Base-by-base conservation (phyloP, 495 filamentous ascomycete genomes). In the Aspergillus funiculosus region DNA sequence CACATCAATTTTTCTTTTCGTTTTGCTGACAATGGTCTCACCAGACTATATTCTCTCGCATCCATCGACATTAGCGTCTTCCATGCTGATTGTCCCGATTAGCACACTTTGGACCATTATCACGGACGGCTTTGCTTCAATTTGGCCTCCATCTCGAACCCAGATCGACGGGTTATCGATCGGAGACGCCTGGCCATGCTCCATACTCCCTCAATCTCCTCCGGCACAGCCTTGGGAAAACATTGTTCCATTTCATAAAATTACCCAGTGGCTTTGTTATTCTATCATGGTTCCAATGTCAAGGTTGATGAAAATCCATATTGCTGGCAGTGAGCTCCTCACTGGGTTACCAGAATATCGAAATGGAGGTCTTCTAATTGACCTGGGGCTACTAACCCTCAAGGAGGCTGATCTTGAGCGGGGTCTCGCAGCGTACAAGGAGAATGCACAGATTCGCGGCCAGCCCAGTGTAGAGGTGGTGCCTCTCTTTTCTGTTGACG, bases 171-270 rank as follows among this genome's bases (percentile, higher is more conserved):
- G 88, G 4, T 74, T 90, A 22, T 81, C 89, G 0, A 82, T 98
- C 38, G 92, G 92, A 31, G 92, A 98, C 59, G 92, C 94, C 20
- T 98, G 92, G 92, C 84, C 81, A 0, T 95, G 89, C 62, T 83
- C 82, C 25, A 77, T 80, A 35, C 82, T 97, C 75, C 89, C 90
- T 1, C 66, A 64, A 17, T 81, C 79, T 2, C 80, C 86, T 13
- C 84, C 84, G 14, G 77, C 82, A 8, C 76, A 82, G 22, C 75
- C 82, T 0, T 97, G 92, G 94, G 91, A 98, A 59, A 85, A 77
- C 54, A 95, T 98, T 52, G 82, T 95, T 5, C 91, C 94, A 1
- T 84, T 85, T 64, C 83, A 87, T 64, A 87, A 87, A 58, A 71
- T 86, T 19, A 86, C 83, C 0, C 83, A 87, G 55, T 87, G 83